Base-by-base conservation (phyloP, 805 yeast genomes). In the Ogataea degrootiae region DNA sequence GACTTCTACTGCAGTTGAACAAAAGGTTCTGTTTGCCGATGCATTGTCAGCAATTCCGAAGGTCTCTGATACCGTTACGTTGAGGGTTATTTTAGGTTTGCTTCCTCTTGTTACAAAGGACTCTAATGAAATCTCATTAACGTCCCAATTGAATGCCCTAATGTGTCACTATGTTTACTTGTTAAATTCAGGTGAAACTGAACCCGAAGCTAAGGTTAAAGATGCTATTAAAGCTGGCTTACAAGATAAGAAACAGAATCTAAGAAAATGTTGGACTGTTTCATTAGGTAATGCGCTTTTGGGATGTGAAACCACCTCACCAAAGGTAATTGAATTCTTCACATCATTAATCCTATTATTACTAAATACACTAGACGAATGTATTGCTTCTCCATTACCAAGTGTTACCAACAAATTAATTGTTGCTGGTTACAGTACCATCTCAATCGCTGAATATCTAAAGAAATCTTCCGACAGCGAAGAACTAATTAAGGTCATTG, bases 191-290 rank as follows among this genome's bases (percentile, higher is more conserved):
- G 55, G n/a, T 45, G 52, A 17, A 38, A 48, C 26, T 2, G 63
- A 59, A 1, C 35, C 45, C 6, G 52, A 55, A 3, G 54, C 69
- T 45, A 40, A 66, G 57, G 44, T 63, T 44, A 52, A 29, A 2
- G 54, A 53, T 9, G 49, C 57, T 8, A 61, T 87, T 33, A 66
- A 64, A n/a, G 65, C 71, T 16, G 97, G 97, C 0, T 67, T 89
- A 14, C 61, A 66, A 14, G 91, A 87, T 36, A 75, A 85, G 56
- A 87, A 86, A 54, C 65, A 75, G 12, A 76, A 76, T 33, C 64
- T 87, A 22, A 77, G 85, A 54, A 80, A 79, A 58, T 67, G 79
- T 19, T 92, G 97, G 97, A 74, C 76, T 46, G 59, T 72, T 35
- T 65, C 77, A 34, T 58, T 85, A 15, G 83, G 80, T 5, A 54